Evolutionary conservation across 805 yeast genomes (phyloP).

Genomic region (Saccharomycopsis oosterbeekiorum): DNA sequence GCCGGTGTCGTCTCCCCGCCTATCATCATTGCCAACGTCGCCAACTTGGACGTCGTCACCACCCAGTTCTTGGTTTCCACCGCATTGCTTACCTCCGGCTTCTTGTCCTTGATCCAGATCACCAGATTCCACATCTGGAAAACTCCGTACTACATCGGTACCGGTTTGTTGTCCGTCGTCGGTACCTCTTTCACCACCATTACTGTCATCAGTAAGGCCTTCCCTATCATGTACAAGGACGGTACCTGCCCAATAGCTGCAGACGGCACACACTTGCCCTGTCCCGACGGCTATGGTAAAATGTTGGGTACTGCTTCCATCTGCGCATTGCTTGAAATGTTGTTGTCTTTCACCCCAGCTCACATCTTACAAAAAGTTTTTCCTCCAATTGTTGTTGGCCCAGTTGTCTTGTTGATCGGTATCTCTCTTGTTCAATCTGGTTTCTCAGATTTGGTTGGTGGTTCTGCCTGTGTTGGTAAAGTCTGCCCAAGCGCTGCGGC

Average conservation of each 20-base stretch:
- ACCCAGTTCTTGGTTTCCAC: slow-evolving; percentile 64
- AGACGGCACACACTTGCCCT: slow-evolving; percentile 60
- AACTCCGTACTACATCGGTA: slow-evolving; percentile 73
- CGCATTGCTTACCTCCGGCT: slow-evolving; percentile 58
- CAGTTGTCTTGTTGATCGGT: slow-evolving; percentile 83
- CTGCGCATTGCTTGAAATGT: slow-evolving; percentile 67
- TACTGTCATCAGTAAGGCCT: slow-evolving; percentile 62
- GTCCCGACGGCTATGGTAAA: slow-evolving; percentile 90
- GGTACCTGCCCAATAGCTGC: slow-evolving; percentile 58
- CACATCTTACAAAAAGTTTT: slow-evolving; percentile 57
- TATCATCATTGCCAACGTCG: slow-evolving; percentile 53
- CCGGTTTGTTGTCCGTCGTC: slow-evolving; percentile 82
- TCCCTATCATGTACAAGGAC: slow-evolving; percentile 68
- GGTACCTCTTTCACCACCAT: slow-evolving; percentile 90
- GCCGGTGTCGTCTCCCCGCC: slow-evolving; percentile 89
- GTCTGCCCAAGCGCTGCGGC: slow-evolving; percentile 42
- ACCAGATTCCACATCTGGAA: slow-evolving; percentile 67
- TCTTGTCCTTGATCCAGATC: slow-evolving; percentile 66
- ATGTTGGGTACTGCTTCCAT: slow-evolving; percentile 70
- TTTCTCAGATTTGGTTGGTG: slow-evolving; percentile 82
- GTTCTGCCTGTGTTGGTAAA: slow-evolving; percentile 49
- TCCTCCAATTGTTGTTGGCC: slow-evolving; percentile 90
- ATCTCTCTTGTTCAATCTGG: slow-evolving; percentile 59
- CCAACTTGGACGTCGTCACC: slow-evolving; percentile 41
- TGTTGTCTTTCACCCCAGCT: slow-evolving; percentile 71